A percentile compares a stretch with the other conserved stretches of the same genome.
Evolutionary conservation across 352 stramenopile species (phyloP).

Genomic region (Phytophthora tentaculata): DNA sequence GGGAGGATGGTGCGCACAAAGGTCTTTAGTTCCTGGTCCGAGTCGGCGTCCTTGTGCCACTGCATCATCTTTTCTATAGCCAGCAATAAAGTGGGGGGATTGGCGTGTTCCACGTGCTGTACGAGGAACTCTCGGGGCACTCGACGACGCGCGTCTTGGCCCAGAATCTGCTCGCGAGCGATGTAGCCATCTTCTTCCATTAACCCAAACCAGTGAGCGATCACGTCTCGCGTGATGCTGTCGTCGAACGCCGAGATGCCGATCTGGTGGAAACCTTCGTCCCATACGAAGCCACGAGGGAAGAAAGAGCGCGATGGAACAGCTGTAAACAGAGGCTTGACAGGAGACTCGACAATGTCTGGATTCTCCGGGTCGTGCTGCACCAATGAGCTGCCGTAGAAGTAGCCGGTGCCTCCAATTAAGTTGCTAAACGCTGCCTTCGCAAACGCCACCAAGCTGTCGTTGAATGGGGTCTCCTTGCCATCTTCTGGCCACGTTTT

Average conservation of each 20-base stretch:
- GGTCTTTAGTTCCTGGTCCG: slow-evolving; percentile 31
- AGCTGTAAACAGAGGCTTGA: slow-evolving; percentile 82
- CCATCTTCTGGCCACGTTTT: slow-evolving; percentile 39
- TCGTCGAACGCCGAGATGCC: slow-evolving; percentile 82
- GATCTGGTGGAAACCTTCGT: slow-evolving; percentile 95
- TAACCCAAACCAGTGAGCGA: slow-evolving; percentile 88
- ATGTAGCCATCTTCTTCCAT: slow-evolving; percentile 93
- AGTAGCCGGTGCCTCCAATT: slow-evolving; percentile 90
- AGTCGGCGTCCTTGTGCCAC: slow-evolving; percentile 28
- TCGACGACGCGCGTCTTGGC: slow-evolving; percentile 62
- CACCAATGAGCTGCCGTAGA: slow-evolving; percentile 86
- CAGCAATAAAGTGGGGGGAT: slow-evolving; percentile 92
- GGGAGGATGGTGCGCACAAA: slow-evolving; percentile 68
- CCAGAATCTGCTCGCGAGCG: slow-evolving; percentile 91
- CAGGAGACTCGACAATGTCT: slow-evolving; percentile 44
- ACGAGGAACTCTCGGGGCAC: slow-evolving; percentile 92
- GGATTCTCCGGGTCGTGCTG: slow-evolving; percentile 57
- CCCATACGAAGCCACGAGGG: slow-evolving; percentile 93
- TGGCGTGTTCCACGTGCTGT: slow-evolving; percentile 92
- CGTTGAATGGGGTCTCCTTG: slow-evolving; percentile 45
- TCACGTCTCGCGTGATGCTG: slow-evolving; percentile 73
- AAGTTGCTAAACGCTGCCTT: slow-evolving; percentile 91
- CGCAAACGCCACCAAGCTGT: slow-evolving; percentile 71
- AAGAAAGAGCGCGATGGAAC: slow-evolving; percentile 95
- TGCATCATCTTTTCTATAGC: slow-evolving; percentile 81